Evolutionary conservation across 768 basidiomycete species (phyloP), one percentile per base, ranked within the genome.

Genomic region (Porphyrellus cyaneotinctus): DNA sequence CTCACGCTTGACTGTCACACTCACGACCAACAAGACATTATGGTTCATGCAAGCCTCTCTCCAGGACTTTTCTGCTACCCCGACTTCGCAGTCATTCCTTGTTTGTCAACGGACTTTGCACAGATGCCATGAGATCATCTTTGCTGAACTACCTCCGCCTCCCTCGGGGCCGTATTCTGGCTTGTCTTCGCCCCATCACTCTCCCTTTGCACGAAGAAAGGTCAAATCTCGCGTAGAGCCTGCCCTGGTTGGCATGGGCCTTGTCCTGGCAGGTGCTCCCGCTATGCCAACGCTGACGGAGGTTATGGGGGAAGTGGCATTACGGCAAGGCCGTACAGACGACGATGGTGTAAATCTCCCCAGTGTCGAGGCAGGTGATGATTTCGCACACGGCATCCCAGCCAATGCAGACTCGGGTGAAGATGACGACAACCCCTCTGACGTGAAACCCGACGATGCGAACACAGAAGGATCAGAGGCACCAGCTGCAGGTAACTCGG

Each of bases 11-110:
- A 49, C 36, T 38, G 54, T 49, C 22, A 20, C 44, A 15, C 59
- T 62, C 31, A 59, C 43, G 24, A 22, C 24, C 44, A 22, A 23
- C 9, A 65, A 95, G 93, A 97, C 97, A 0, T 73, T 99, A 41
- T 98, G 95, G 94, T 97, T 95, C 72, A 95, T 98, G 88, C 97
- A 98, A 80, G 91, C 95, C 15, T 84, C 89, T 24, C 77, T 99
- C 18, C 83, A 82, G 52, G 97, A 99, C 69, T 76, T 97, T 9
- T 79, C 54, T 43, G 53, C 60, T 11, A 38, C 62, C 70, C 41
- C 77, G 14, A 79, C 83, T 43, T 85, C 91, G 3, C 80, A 74
- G 38, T 91, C 93, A 1, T 97, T 97, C 71, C 74, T 82, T 43
- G 87, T 95, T 52, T 98, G 97, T 69, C 92, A 95, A 70, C 83